These are phyloP conservation scores for Abrus precatorius DNA, from an alignment of 306 rosid species.

Conservation along the genomic window DNA sequence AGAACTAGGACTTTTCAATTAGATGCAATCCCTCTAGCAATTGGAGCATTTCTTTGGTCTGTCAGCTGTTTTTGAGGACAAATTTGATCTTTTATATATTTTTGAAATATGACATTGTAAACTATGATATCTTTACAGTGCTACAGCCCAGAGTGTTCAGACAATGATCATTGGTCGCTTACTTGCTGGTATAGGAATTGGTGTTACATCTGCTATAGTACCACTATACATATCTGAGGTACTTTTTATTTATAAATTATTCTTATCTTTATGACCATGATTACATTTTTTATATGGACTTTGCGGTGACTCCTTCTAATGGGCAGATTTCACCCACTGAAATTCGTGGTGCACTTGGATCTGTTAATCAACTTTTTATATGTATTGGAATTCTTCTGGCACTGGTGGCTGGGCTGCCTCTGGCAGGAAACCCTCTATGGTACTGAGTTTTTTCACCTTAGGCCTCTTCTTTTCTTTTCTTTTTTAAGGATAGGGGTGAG, in stretches of 20 bases:
- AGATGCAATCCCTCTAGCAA: conserved; percentile 83
- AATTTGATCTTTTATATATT: conserved; percentile 31
- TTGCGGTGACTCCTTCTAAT: conserved; percentile 30
- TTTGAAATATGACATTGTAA: conserved; percentile 31
- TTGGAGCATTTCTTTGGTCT: conserved; percentile 89
- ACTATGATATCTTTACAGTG: conserved; percentile 60
- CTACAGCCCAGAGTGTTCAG: conserved; percentile 93
- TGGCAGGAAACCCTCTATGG: conserved; percentile 93
- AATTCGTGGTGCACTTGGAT: conserved; percentile 95
- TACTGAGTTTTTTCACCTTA: conserved; percentile 48
- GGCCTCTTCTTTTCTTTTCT: not conserved
- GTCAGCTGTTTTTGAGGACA: conserved; percentile 41
- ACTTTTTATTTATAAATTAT: conserved; percentile 30
- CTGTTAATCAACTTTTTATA: conserved; percentile 93
- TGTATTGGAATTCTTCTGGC: conserved; percentile 94
- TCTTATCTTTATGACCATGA: conserved; percentile 6
- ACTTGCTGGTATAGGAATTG: conserved; percentile 94
- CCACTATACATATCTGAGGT: conserved; percentile 97
- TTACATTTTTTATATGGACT: not conserved
- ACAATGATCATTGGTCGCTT: conserved; percentile 91
- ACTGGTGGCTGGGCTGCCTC: conserved; percentile 91
- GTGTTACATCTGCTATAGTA: conserved; percentile 89
- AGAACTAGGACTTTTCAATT: conserved; percentile 90
- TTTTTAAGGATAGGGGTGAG: not conserved
- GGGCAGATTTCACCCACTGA: conserved; percentile 95